Evolutionary conservation across 2,329 filamentous ascomycete species (phyloP).

Genomic region (Xylaria arbuscula): DNA sequence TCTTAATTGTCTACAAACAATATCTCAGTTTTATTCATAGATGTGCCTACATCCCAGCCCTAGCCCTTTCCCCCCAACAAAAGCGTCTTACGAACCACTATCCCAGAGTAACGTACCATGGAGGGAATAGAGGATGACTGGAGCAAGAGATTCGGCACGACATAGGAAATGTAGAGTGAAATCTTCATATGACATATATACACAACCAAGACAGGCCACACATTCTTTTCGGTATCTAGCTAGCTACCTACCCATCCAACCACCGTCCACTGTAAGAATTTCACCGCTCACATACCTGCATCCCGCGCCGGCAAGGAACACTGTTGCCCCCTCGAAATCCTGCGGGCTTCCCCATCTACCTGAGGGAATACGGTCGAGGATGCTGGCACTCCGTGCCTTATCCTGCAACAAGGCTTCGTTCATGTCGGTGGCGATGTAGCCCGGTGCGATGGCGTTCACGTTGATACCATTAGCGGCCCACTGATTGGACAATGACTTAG

Average conservation of each 20-base stretch:
- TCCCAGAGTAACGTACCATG: too few species aligned
- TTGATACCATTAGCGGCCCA: conserved; percentile 82
- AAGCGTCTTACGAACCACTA: too few species aligned
- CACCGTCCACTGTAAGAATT: conserved; percentile 84
- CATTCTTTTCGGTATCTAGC: too few species aligned
- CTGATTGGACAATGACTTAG: conserved; percentile 86
- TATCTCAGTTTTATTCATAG: too few species aligned
- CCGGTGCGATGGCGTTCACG: conserved; percentile 89
- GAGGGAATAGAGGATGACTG: too few species aligned
- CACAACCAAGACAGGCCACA: background rate
- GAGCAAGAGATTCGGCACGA: too few species aligned
- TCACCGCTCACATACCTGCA: conserved; percentile 85
- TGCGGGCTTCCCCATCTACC: conserved; percentile 84
- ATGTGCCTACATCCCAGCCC: too few species aligned
- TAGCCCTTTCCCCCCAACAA: too few species aligned
- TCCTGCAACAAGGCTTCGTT: conserved; percentile 83
- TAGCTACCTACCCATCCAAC: conserved; percentile 85
- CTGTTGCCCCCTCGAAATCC: conserved; percentile 84
- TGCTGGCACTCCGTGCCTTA: conserved; percentile 73
- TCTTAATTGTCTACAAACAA: too few species aligned
- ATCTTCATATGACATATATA: too few species aligned
- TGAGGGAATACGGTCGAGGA: conserved; percentile 83
- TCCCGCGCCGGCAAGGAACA: conserved; percentile 79
- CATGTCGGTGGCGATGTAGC: conserved; percentile 95
- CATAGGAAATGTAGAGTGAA: too few species aligned